Percentiles rank a stretch among this genome's conserved stretches.
Conservation (phyloP, 805 yeast species). For the Zygosaccharomyces lentus region DNA sequence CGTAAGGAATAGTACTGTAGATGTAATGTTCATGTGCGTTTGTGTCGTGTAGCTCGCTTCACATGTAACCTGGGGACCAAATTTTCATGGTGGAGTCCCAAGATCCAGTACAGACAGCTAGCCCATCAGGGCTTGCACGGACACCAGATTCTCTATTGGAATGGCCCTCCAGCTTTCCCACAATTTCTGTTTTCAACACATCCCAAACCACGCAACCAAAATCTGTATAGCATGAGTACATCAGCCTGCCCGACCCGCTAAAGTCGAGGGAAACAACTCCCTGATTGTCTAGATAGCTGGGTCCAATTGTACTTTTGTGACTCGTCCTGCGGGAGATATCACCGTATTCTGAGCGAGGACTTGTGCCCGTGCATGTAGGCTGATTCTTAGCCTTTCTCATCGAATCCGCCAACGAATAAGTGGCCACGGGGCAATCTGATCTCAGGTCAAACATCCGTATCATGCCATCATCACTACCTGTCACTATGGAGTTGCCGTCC, state of each 20-base stretch:
- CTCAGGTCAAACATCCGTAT: constrained; percentile 70
- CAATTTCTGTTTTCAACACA: constrained; percentile 54
- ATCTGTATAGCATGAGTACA: constrained; percentile 74
- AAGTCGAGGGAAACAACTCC: constrained; percentile 72
- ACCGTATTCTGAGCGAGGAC: constrained; percentile 21
- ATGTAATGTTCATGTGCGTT: background rate
- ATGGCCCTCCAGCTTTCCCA: constrained; percentile 67
- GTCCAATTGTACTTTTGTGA: constrained; percentile 14
- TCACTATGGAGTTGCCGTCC: constrained; percentile 62
- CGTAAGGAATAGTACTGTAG: background rate
- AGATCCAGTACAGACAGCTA: constrained; percentile 71
- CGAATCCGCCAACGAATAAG: constrained; percentile 37
- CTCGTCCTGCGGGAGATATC: constrained; percentile 1
- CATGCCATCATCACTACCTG: constrained; percentile 77
- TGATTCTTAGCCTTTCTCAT: constrained; percentile 12
- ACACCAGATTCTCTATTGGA: constrained; percentile 58
- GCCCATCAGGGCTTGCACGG: constrained; percentile 65
- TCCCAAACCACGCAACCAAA: constrained; percentile 78
- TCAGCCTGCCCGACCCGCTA: constrained; percentile 66
- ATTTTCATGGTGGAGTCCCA: constrained; percentile 73
- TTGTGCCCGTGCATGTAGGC: constrained; percentile 24
- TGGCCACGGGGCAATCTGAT: constrained; percentile 63
- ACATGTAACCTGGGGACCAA: constrained; percentile 46
- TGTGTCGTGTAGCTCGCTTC: background rate
- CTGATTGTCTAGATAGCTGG: constrained; percentile 47